Conservation (phyloP, 2,329 filamentous ascomycete species). For the Aquanectria penicillioides region DNA sequence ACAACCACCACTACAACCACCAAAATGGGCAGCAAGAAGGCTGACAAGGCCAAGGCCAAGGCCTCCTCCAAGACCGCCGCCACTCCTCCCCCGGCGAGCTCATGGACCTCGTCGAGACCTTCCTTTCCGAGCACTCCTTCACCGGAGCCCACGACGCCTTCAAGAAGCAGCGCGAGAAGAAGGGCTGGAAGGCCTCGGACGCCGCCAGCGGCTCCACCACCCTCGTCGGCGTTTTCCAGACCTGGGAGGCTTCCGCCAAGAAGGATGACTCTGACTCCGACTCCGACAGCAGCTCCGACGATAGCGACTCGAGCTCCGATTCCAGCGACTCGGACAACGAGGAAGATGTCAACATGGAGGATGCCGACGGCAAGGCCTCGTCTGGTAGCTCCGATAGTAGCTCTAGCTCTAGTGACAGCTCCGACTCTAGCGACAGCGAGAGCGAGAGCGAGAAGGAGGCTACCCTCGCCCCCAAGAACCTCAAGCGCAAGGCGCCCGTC, state of each 20-base stretch:
- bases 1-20: slow-evolving; percentile 24
- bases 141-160: slow-evolving; percentile 69
- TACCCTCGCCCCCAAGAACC: slow-evolving; percentile 37
- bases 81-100: slow-evolving; percentile 65
- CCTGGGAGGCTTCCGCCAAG: slow-evolving; percentile 55
- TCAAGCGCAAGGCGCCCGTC: slow-evolving; percentile 55
- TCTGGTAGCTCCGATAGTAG: slow-evolving; percentile 48
- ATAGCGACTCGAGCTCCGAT: slow-evolving; percentile 42
- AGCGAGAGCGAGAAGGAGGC: slow-evolving; percentile 39
- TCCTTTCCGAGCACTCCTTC: slow-evolving; percentile 75
- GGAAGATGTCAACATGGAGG: slow-evolving; percentile 59
- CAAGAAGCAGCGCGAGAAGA: slow-evolving; percentile 68
- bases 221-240: slow-evolving; percentile 61
- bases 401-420: too few relatives aligned
- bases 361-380: slow-evolving; percentile 45
- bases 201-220: slow-evolving; percentile 45
- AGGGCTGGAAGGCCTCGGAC: slow-evolving; percentile 53
- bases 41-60: slow-evolving; percentile 35
- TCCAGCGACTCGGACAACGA: slow-evolving; percentile 45
- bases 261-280: slow-evolving; percentile 35
- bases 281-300: slow-evolving; percentile 21
- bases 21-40: slow-evolving; percentile 49
- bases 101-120: slow-evolving; percentile 72
- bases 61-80: slow-evolving; percentile 33
- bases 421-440: slow-evolving; percentile 42